A percentile compares a stretch with the other conserved stretches of the same genome.
These are phyloP conservation scores for Nematocida sp. DNA, from an alignment of 371 early-diverging fungal genomes.

Conservation along the genomic window DNA sequence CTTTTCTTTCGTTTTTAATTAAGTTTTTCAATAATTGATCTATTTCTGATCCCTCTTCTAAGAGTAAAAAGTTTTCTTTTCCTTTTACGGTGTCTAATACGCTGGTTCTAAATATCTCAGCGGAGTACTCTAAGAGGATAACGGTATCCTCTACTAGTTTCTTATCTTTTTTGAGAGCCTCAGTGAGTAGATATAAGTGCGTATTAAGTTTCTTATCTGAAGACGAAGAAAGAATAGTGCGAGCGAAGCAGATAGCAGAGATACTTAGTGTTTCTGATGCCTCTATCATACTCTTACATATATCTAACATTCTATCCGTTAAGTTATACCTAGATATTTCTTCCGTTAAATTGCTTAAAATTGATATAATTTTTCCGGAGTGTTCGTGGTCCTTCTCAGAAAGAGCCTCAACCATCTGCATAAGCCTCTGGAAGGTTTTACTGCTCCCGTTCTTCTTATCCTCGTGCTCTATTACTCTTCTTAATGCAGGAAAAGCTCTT, in stretches of 20 bases:
- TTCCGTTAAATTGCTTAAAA: constrained; percentile 13
- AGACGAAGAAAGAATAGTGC: not conserved
- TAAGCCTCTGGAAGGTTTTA: constrained; percentile 24
- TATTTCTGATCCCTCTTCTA: not conserved
- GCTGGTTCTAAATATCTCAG: constrained; percentile 6
- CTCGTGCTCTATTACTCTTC: constrained; percentile 36
- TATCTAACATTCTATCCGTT: constrained; percentile 17
- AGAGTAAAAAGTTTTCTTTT: not conserved
- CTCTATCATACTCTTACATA: not conserved
- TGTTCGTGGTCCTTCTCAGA: not conserved
- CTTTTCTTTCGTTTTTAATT: not conserved
- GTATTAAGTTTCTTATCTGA: not conserved
- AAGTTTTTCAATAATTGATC: constrained; percentile 23
- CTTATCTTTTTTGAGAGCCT: constrained; percentile 1
- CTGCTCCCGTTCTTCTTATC: not conserved
- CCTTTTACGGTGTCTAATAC: not conserved
- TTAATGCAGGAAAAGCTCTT: constrained; percentile 29
- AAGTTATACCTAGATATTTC: constrained; percentile 29
- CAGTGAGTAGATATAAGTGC: not conserved
- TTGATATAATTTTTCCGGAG: constrained; percentile 37
- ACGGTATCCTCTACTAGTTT: not conserved
- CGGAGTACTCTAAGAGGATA: constrained; percentile 15
- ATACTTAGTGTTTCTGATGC: not conserved
- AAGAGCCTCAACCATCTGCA: constrained; percentile 12
- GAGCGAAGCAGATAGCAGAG: constrained; percentile 17